phyloP scores from a whole-genome alignment of 2,329 filamentous ascomycete species.

The Pseudofabraea citricarpa region DNA sequence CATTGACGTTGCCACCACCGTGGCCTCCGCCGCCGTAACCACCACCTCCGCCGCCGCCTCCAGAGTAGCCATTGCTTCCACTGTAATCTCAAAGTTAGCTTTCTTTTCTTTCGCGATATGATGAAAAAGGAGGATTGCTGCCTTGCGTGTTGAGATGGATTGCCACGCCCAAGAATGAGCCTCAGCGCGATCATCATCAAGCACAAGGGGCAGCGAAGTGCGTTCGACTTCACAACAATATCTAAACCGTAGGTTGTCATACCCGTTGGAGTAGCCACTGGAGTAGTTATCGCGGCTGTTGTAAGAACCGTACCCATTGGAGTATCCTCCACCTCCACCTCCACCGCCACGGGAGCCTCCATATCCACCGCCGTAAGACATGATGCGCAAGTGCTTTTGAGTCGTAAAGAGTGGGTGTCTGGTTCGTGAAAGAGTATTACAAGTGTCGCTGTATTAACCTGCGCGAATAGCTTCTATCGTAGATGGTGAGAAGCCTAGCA shows the following conservation, averaged over 20 bases:
- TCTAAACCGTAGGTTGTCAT: constrained; percentile 34
- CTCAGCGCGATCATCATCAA: constrained; percentile 22
- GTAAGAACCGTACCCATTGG: constrained; percentile 49
- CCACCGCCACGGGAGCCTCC: constrained; percentile 44
- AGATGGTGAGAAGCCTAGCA: constrained; percentile 16
- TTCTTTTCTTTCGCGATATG: constrained; percentile 5
- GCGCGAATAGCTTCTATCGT: constrained; percentile 11
- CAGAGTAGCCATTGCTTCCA: constrained; percentile 34
- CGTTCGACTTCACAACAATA: constrained; percentile 28
- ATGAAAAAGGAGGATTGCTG: constrained; percentile 17
- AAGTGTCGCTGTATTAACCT: constrained; percentile 6
- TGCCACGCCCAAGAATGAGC: constrained; percentile 9
- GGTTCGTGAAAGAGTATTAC: constrained; percentile 7
- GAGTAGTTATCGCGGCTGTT: constrained; percentile 39
- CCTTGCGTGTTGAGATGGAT: constrained; percentile 10
- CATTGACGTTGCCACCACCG: constrained; percentile 29
- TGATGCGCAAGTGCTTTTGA: constrained; percentile 34
- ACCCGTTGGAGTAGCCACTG: constrained; percentile 47
- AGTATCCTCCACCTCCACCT: constrained; percentile 38
- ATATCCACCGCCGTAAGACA: constrained; percentile 62
- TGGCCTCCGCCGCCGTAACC: constrained; percentile 30
- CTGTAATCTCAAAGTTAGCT: constrained; percentile 38
- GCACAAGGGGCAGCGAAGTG: constrained; percentile 22
- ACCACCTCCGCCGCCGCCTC: constrained; percentile 29
- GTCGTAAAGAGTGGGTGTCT: constrained; percentile 11